These are phyloP conservation scores for Periconia digitata DNA, from an alignment of 2,329 filamentous ascomycete genomes.

Conservation along the genomic window DNA sequence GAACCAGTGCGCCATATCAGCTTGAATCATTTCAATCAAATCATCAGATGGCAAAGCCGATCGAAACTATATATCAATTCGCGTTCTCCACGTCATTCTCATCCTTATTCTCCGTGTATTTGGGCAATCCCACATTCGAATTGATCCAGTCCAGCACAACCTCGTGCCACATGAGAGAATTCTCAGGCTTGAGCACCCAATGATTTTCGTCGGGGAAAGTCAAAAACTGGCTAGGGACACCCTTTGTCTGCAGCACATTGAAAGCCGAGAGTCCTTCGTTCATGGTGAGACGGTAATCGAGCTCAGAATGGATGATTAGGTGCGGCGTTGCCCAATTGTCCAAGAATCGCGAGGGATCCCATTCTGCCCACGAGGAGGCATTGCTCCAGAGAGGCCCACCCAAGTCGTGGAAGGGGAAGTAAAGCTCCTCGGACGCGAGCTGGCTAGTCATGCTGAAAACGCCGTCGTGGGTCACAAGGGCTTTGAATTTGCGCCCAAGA, in stretches of 20 bases:
- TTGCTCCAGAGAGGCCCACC: constrained; percentile 39
- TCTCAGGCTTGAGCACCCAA: constrained; percentile 90
- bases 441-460: constrained; percentile 67
- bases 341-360: constrained; percentile 59
- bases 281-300: constrained; percentile 86
- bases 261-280: constrained; percentile 83
- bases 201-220: constrained; percentile 80
- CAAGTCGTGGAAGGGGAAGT: constrained; percentile 53
- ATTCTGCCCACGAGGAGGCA: constrained; percentile 55
- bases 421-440: constrained; percentile 54
- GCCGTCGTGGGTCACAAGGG: constrained; percentile 85
- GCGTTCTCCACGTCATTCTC: constrained; percentile 1
- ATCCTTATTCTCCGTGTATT: constrained; percentile 39
- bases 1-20: no score
- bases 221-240: constrained; percentile 75
- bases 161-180: constrained; percentile 85
- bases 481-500: constrained; percentile 81
- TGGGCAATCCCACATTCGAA: constrained; percentile 54
- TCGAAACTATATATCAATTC: no score
- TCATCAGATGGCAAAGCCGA: no score
- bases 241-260: constrained; percentile 76
- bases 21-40: no score
- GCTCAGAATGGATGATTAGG: constrained; percentile 84
- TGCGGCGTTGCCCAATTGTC: constrained; percentile 82
- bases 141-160: constrained; percentile 80